These are phyloP conservation scores for Draba incana DNA, from an alignment of 345 rosid genomes.

Conservation along the genomic window DNA sequence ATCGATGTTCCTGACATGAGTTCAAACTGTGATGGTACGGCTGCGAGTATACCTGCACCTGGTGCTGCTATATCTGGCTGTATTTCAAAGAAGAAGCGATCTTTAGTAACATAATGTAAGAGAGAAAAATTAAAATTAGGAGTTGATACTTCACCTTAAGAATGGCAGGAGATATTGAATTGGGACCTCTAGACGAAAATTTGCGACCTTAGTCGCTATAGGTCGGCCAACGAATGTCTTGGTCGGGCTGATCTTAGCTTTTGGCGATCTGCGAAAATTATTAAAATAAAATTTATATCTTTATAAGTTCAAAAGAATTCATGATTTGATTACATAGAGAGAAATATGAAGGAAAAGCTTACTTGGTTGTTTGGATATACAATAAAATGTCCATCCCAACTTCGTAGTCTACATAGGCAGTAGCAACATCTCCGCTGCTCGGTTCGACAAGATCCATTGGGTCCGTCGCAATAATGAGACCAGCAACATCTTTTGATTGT, in stretches of 20 bases:
- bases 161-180: constrained; percentile 58
- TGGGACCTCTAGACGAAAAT: constrained; percentile 86
- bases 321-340: neutral
- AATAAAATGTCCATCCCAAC: constrained; percentile 61
- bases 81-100: neutral
- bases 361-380: constrained; percentile 56
- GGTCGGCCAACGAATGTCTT: constrained; percentile 47
- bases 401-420: constrained; percentile 62
- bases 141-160: constrained; percentile 53
- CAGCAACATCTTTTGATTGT: constrained; percentile 47
- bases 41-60: constrained; percentile 69
- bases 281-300: neutral
- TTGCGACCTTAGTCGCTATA: constrained; percentile 59
- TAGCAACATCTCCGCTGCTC: constrained; percentile 43
- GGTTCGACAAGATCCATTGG: constrained; percentile 47
- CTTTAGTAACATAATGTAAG: neutral
- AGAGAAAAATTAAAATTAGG: neutral
- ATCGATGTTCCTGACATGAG: constrained; percentile 73
- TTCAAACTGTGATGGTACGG: constrained; percentile 37
- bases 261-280: constrained; percentile 50
- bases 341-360: neutral
- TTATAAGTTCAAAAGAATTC: neutral
- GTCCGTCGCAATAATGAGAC: constrained; percentile 55
- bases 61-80: constrained; percentile 95
- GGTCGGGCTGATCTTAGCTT: constrained; percentile 63